Base-by-base conservation (phyloP, 2,329 filamentous ascomycete species). In the Magnaporthiopsis rhizophila region DNA sequence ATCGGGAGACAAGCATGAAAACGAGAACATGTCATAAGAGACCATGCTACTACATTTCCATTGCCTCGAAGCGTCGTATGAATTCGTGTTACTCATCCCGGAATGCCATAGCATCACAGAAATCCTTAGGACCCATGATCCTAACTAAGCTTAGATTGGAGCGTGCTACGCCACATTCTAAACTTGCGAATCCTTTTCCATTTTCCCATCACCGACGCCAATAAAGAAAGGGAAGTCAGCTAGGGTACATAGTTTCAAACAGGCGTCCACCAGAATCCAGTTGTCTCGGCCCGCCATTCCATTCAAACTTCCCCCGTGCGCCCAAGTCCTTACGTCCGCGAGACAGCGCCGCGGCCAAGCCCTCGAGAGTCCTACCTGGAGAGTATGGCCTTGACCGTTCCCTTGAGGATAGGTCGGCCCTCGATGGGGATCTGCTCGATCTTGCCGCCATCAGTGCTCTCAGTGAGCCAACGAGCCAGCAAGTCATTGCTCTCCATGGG, bases 401-500 rank as follows among this genome's bases (percentile, higher is more conserved):
- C 83, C 65, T 77, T 77, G 3, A 86, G 57, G 4, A 75, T 72
- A 1, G 81, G 80, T 70, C 79, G 80, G 3, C 78, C 79, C 62
- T 81, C 78, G 58, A 87, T 77, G 12, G 80, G 73, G 24, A 84
- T 68, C 64, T 86, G 83, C 5, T 71, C 67, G 36, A 86, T 81
- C 15, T 74, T 73, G 53, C 76, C 79, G 0, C 83, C 84, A 36
- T 75, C 68, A 67, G 88, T 81, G 67, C 95, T 73, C 36, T 75
- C 68, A 67, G 88, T 81, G 66, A 95, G 73, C 94, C 94, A 98
- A 66, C 81, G 80, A 67, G 81, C 81, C 65, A 99, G 75, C 72
- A 99, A 70, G 65, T 91, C 88, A 72, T 99, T 99, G 78, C 93
- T 96, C 80, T 99, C 94, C 76, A 90, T 93, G 0, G 95, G 94